Evolutionary conservation across 805 yeast genomes (phyloP), one percentile per base, ranked within the genome.

Genomic region (Metschnikowia continentalis): DNA sequence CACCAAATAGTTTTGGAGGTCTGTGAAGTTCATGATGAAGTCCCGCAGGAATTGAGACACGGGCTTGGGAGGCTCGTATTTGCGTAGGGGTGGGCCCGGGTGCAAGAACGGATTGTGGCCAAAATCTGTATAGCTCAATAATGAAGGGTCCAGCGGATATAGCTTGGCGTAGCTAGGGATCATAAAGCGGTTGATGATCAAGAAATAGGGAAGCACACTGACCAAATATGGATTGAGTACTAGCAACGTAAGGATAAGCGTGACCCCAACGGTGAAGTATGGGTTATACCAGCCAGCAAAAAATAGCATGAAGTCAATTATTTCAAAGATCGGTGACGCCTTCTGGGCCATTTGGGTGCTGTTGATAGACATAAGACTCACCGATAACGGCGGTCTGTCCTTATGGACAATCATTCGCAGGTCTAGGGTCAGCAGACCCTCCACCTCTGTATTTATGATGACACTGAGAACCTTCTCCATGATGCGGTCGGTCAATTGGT

Each of bases 21-120:
- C 96, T 1, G 95, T 88, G 59, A 88, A 71, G 63, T 90, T 90
- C 50, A 89, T 63, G 19, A 85, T 67, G 62, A 89, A 90, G 63
- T 90, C 96, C 49, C 87, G 74, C 32, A 91, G 83, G 46, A 87
- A 74, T 64, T 89, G 90, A 4, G 91, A 86, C 6, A 84, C 87
- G 0, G 95, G 94, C 53, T 79, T 80, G 2, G 90, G 88, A 2
- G 77, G 61, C 33, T 70, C 76, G 23, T 80, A 74, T 11, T 72
- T 70, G 40, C 70, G 59, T 37, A 86, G 58, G 0, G 81, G 76
- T 6, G 53, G 52, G 4, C 82, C 81, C 0, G 81, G 83, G 30
- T 74, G 70, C 8, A 75, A 73, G 5, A 62, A 47, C 4, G 74
- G 75, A 55, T 72, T 71, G 20, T 43, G 49, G 22, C 54, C 59